Evolutionary conservation across 768 basidiomycete species (phyloP).

Genomic region (Russula sp.): DNA sequence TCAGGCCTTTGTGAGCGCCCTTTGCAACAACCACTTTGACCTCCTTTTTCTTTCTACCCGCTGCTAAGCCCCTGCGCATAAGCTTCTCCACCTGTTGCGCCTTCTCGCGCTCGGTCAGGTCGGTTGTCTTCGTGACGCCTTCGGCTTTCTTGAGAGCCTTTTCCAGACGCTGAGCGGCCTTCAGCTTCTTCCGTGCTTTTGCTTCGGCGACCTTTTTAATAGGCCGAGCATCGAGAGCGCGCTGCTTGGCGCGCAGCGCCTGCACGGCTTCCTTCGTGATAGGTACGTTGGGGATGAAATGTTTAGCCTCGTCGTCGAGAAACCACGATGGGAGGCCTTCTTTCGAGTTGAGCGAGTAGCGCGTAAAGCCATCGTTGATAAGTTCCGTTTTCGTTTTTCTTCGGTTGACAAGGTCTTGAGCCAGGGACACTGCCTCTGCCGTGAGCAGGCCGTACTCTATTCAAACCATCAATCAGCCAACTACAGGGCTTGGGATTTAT

Average conservation of each 20-base stretch:
- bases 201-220: slow-evolving; percentile 99
- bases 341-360: slow-evolving; percentile 85
- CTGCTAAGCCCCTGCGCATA: slow-evolving; percentile 73
- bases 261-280: slow-evolving; percentile 92
- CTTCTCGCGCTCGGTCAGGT: slow-evolving; percentile 94
- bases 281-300: slow-evolving; percentile 94
- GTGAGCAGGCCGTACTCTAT: slow-evolving; percentile 79
- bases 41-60: slow-evolving; percentile 65
- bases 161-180: slow-evolving; percentile 76
- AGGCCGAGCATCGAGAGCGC: slow-evolving; percentile 91
- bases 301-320: slow-evolving; percentile 89
- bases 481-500: neutral
- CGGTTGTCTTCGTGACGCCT: slow-evolving; percentile 79
- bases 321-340: slow-evolving; percentile 95
- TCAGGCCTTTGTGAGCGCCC: slow-evolving; percentile 81
- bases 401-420: slow-evolving; percentile 86
- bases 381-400: slow-evolving; percentile 83
- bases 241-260: slow-evolving; percentile 80
- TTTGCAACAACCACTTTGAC: slow-evolving; percentile 89
- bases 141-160: slow-evolving; percentile 96
- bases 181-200: slow-evolving; percentile 93
- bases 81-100: slow-evolving; percentile 90
- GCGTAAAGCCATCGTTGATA: slow-evolving; percentile 93
- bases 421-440: slow-evolving; percentile 85
- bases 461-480: slow-evolving; percentile 7